Evolutionary conservation across 371 early-diverging fungal genomes (phyloP).

Genomic region (Blakeslea trispora): DNA sequence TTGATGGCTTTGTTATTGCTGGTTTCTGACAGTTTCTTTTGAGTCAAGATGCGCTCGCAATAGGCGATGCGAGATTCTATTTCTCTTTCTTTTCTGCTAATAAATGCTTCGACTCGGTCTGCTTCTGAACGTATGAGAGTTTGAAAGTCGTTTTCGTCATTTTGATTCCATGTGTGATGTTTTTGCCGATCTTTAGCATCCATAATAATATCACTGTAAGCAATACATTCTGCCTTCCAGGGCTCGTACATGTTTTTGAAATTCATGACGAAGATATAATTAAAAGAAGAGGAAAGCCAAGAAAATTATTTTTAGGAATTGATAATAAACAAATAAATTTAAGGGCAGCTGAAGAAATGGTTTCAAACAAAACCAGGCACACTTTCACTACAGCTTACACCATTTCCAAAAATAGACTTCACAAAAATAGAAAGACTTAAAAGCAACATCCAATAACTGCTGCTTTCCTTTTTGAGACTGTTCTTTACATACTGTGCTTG

Average conservation of each 20-base stretch:
- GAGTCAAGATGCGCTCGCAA: constrained; percentile 54
- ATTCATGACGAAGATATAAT: too few species aligned
- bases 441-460: too few species aligned
- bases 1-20: constrained; percentile 56
- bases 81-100: constrained; percentile 79
- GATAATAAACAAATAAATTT: too few species aligned
- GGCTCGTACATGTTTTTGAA: constrained; percentile 64
- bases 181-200: constrained; percentile 64
- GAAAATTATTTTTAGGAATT: too few species aligned
- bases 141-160: constrained; percentile 85
- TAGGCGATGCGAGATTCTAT: constrained; percentile 84
- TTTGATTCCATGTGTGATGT: constrained; percentile 54
- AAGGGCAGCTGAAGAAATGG: too few species aligned
- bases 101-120: constrained; percentile 71
- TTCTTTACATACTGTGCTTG: too few species aligned
- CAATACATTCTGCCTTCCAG: constrained; percentile 86
- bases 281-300: too few species aligned
- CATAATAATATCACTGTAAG: constrained; percentile 79
- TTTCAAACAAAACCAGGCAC: too few species aligned
- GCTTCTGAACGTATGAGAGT: constrained; percentile 83
- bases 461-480: too few species aligned
- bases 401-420: too few species aligned
- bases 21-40: constrained; percentile 27
- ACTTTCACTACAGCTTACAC: too few species aligned
- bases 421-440: too few species aligned